Conservation (phyloP, 345 rosid genomes). For the Pistacia integerrima region DNA sequence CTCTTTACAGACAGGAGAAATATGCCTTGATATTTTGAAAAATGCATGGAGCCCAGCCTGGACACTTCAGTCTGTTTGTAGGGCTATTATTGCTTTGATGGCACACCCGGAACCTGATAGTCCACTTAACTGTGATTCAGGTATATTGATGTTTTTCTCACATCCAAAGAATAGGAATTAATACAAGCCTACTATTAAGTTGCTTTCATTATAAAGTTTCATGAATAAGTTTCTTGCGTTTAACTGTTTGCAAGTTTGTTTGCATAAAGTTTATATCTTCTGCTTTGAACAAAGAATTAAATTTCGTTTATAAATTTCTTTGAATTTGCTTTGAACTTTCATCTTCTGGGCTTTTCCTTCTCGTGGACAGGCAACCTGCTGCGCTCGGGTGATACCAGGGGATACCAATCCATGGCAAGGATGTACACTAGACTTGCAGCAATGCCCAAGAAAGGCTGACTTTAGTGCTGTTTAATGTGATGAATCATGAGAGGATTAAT, state of each 20-base stretch:
- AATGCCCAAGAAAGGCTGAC: slow-evolving; percentile 88
- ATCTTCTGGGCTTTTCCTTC: not conserved
- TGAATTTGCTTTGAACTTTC: no score
- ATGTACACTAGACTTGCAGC: slow-evolving; percentile 95
- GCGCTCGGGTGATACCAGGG: slow-evolving; percentile 88
- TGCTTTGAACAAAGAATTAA: no score
- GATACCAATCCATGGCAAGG: slow-evolving; percentile 94
- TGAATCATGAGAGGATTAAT: not conserved
- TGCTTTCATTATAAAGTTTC: not conserved
- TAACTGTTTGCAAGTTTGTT: no score
- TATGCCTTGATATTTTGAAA: slow-evolving; percentile 97
- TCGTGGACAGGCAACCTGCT: slow-evolving; percentile 75
- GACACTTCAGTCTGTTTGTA: slow-evolving; percentile 98
- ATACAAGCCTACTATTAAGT: not conserved
- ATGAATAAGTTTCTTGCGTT: no score
- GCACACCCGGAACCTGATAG: slow-evolving; percentile 98
- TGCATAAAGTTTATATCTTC: no score
- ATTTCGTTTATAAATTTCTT: no score
- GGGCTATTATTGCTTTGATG: slow-evolving; percentile 97
- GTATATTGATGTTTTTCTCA: slow-evolving; percentile 33
- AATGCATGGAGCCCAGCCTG: slow-evolving; percentile 99
- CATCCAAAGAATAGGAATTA: not conserved
- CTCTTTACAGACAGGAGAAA: slow-evolving; percentile 80
- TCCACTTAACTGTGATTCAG: slow-evolving; percentile 97
- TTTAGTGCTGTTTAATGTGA: not conserved